Conservation (phyloP, 805 yeast species). For the Kazachstania psychrophila region DNA sequence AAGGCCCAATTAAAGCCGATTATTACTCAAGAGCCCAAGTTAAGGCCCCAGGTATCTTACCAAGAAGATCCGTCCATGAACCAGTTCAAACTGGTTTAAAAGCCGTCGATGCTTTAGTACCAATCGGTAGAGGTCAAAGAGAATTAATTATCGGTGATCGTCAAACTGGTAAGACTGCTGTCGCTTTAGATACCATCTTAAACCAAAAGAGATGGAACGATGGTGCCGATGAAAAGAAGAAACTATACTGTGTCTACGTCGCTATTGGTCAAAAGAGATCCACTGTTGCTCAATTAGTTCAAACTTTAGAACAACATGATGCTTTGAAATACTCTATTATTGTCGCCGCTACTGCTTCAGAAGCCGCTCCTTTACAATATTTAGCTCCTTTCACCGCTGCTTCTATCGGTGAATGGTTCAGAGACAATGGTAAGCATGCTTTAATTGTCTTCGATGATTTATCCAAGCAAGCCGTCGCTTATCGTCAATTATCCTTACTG, state of each 20-base stretch:
- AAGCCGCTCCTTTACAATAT: slow-evolving; percentile 99
- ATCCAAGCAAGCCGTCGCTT: slow-evolving; percentile 99
- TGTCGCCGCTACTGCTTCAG: slow-evolving; percentile 99
- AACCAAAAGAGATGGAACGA: slow-evolving; percentile 99
- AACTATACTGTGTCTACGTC: slow-evolving; percentile 99
- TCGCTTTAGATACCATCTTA: slow-evolving; percentile 94
- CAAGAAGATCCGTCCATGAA: slow-evolving; percentile 97
- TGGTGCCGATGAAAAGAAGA: slow-evolving; percentile 91
- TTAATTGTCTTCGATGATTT: slow-evolving; percentile 94
- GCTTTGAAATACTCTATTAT: slow-evolving; percentile 96
- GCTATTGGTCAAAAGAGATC: slow-evolving; percentile 99
- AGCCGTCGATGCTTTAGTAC: slow-evolving; percentile 98
- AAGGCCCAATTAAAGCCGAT: slow-evolving; percentile 90
- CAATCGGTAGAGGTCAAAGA: slow-evolving; percentile 99
- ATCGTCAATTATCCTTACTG: slow-evolving; percentile 97
- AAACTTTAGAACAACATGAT: slow-evolving; percentile 96
- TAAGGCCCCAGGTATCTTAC: slow-evolving; percentile 99
- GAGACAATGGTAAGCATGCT: slow-evolving; percentile 98
- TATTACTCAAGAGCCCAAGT: slow-evolving; percentile 91
- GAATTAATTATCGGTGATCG: slow-evolving; percentile 99
- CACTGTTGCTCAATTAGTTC: slow-evolving; percentile 98
- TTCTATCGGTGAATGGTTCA: slow-evolving; percentile 99
- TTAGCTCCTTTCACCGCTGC: slow-evolving; percentile 99
- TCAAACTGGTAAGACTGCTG: slow-evolving; percentile 99
- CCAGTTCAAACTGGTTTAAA: slow-evolving; percentile 99